A percentile compares a stretch with the other conserved stretches of the same genome.
Conservation (phyloP, 2,329 filamentous ascomycete genomes). For the Cladophialophora exuberans region DNA sequence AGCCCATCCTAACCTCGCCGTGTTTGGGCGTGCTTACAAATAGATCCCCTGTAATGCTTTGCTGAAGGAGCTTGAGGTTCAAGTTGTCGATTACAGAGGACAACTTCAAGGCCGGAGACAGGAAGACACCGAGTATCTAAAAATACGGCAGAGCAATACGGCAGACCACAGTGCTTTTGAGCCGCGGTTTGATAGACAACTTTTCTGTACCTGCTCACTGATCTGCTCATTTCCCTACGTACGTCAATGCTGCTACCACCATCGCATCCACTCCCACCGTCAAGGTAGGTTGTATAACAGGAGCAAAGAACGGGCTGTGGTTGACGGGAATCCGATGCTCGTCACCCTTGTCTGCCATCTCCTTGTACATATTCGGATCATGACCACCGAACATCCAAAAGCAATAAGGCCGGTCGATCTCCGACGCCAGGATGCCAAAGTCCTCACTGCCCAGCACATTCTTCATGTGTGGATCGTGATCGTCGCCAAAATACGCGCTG, state of each 20-base stretch:
- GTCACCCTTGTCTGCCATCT: conserved; percentile 48
- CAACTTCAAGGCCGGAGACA: no score
- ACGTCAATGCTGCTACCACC: conserved; percentile 55
- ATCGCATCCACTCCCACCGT: conserved; percentile 56
- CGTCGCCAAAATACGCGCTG: conserved; percentile 48
- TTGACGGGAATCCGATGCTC: conserved; percentile 60
- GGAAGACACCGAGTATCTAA: no score
- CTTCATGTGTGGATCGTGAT: conserved; percentile 29
- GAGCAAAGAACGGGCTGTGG: conserved; percentile 63
- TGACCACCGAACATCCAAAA: conserved; percentile 62
- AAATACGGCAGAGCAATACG: no score
- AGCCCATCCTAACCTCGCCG: not conserved
- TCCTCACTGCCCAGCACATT: conserved; percentile 54
- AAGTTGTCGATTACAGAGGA: no score
- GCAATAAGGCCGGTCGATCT: conserved; percentile 52
- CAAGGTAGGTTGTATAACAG: conserved; percentile 62
- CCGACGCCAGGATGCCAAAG: conserved; percentile 59
- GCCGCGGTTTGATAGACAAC: no score
- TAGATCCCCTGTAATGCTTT: no score
- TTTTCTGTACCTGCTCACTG: no score
- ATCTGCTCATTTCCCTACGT: conserved; percentile 38
- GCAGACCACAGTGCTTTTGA: no score
- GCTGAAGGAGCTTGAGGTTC: no score
- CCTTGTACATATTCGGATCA: conserved; percentile 48
- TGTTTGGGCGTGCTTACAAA: conserved; percentile 6